phyloP scores from a whole-genome alignment of 1,284 basidiomycete genomes.

The Exobasidium rhododendri region DNA sequence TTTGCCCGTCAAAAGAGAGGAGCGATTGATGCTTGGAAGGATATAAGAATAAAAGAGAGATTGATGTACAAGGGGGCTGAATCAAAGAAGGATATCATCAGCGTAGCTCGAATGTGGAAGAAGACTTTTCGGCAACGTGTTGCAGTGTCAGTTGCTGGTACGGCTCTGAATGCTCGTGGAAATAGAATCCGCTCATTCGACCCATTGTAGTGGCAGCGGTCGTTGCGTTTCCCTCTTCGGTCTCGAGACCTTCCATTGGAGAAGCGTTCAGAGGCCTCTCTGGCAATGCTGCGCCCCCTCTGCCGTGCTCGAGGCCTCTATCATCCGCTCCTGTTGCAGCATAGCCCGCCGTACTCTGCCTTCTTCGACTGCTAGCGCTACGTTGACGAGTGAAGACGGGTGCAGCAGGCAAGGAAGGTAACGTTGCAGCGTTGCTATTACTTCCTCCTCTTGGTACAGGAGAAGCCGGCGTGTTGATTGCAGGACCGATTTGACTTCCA shows the following conservation, averaged over 20 bases:
- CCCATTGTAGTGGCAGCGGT: constrained; percentile 18
- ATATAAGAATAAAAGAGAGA: neutral
- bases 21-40: no score
- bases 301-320: neutral
- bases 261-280: no score
- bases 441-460: neutral
- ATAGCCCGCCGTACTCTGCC: neutral
- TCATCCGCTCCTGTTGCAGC: neutral
- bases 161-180: constrained; percentile 84
- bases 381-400: neutral
- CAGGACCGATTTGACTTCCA: neutral
- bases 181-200: constrained; percentile 85
- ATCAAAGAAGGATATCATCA: constrained; percentile 21
- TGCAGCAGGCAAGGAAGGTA: neutral
- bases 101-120: constrained; percentile 57
- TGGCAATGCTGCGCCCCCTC: neutral
- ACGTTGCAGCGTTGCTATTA: neutral
- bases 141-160: constrained; percentile 59
- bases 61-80: neutral
- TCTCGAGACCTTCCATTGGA: neutral
- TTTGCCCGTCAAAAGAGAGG: no score
- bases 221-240: neutral
- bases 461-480: neutral
- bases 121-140: constrained; percentile 54
- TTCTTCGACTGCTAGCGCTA: neutral